These are phyloP conservation scores for Sanghuangporus sanghuang DNA, from an alignment of 1,284 basidiomycete species.

Conservation along the genomic window DNA sequence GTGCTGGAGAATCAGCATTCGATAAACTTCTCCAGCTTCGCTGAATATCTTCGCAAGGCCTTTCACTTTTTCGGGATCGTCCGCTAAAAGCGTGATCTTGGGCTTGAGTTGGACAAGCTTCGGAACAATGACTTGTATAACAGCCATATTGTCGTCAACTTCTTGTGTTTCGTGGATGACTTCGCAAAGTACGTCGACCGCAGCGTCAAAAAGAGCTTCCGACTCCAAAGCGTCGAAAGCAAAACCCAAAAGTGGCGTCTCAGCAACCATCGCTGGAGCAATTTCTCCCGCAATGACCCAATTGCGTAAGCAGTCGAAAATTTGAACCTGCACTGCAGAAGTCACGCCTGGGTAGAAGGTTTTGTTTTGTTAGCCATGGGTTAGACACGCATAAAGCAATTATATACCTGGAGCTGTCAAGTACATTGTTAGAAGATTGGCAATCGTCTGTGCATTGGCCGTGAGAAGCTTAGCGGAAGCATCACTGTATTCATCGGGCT, in stretches of 20 bases:
- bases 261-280: slow-evolving; percentile 55
- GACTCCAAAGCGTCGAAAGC: slow-evolving; percentile 82
- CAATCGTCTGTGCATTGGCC: slow-evolving; percentile 66
- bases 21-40: slow-evolving; percentile 96
- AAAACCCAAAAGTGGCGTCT: slow-evolving; percentile 80
- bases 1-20: slow-evolving; percentile 84
- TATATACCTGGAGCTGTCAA: slow-evolving; percentile 79
- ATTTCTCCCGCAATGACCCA: slow-evolving; percentile 93
- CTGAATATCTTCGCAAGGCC: slow-evolving; percentile 91
- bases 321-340: slow-evolving; percentile 70
- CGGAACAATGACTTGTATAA: slow-evolving; percentile 86
- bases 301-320: slow-evolving; percentile 83
- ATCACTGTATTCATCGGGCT: slow-evolving; percentile 80
- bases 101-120: slow-evolving; percentile 71
- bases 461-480: slow-evolving; percentile 66
- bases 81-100: slow-evolving; percentile 52
- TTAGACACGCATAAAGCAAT: not conserved
- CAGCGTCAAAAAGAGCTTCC: slow-evolving; percentile 87
- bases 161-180: slow-evolving; percentile 99
- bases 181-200: slow-evolving; percentile 90
- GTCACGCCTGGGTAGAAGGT: slow-evolving; percentile 65
- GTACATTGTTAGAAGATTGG: slow-evolving; percentile 85
- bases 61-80: slow-evolving; percentile 86
- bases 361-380: slow-evolving; percentile 9
- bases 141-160: slow-evolving; percentile 87